Conservation (phyloP, 2,329 filamentous ascomycete species). For the Thyridium curvatum region DNA sequence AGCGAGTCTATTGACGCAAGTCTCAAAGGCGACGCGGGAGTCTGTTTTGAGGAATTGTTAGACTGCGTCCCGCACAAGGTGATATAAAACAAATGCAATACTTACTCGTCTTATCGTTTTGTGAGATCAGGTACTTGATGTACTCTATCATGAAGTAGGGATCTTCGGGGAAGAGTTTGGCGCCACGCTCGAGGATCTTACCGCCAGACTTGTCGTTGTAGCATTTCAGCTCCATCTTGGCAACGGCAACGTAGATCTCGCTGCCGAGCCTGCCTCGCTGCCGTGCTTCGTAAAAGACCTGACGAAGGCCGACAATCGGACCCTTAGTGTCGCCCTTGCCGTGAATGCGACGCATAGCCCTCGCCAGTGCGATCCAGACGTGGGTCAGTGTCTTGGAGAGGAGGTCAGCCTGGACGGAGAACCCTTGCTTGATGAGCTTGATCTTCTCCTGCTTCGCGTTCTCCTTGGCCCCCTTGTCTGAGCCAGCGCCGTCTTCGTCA, state of each 20-base stretch:
- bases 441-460: slow-evolving; percentile 61
- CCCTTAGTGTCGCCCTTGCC: slow-evolving; percentile 65
- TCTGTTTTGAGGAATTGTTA: slow-evolving; percentile 44
- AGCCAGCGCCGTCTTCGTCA: slow-evolving; percentile 45
- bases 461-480: slow-evolving; percentile 30
- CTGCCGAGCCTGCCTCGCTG: slow-evolving; percentile 83
- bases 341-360: slow-evolving; percentile 89
- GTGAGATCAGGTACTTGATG: slow-evolving; percentile 86
- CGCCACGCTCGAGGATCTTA: slow-evolving; percentile 92
- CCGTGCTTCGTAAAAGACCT: slow-evolving; percentile 84
- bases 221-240: slow-evolving; percentile 88
- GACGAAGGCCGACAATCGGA: slow-evolving; percentile 63
- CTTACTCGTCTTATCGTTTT: slow-evolving; percentile 90
- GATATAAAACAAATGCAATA: too few species aligned
- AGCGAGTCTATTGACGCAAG: slow-evolving; percentile 76
- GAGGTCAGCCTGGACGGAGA: slow-evolving; percentile 65
- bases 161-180: slow-evolving; percentile 89
- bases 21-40: slow-evolving; percentile 93
- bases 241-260: slow-evolving; percentile 91
- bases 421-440: slow-evolving; percentile 56
- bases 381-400: slow-evolving; percentile 84
- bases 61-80: too few species aligned
- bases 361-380: slow-evolving; percentile 90
- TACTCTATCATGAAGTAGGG: slow-evolving; percentile 93
- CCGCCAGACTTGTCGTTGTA: slow-evolving; percentile 90